A percentile compares a stretch with the other conserved stretches of the same genome.
phyloP scores from a whole-genome alignment of 441 rosid genomes.

The Bruguiera hainesii region DNA sequence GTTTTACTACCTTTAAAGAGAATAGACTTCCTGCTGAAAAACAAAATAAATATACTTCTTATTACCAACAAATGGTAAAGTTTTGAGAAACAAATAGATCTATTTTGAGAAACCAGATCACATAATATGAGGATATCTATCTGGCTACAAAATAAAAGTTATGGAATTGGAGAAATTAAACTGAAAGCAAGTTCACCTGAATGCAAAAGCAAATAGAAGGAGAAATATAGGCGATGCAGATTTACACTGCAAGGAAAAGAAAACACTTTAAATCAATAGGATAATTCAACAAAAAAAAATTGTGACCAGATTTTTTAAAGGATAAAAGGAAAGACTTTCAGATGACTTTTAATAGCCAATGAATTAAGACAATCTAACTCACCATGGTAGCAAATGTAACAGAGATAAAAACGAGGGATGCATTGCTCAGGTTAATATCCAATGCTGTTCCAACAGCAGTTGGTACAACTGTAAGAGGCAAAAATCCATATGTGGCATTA shows the following conservation, averaged over 20 bases:
- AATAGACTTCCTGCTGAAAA: neutral
- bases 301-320: slow-evolving; percentile 12
- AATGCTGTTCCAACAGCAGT: slow-evolving; percentile 95
- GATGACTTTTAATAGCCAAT: neutral
- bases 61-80: neutral
- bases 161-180: slow-evolving; percentile 7
- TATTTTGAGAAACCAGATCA: no score
- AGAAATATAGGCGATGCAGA: slow-evolving; percentile 98
- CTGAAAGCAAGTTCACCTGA: slow-evolving; percentile 59
- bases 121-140: neutral
- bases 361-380: slow-evolving; percentile 24
- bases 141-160: slow-evolving; percentile 8
- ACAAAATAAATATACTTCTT: neutral
- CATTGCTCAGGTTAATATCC: slow-evolving; percentile 97
- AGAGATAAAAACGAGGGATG: slow-evolving; percentile 94
- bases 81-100: neutral
- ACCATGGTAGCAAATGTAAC: slow-evolving; percentile 99
- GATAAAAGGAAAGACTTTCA: slow-evolving; percentile 13
- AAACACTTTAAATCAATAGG: slow-evolving; percentile 17
- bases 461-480: slow-evolving; percentile 96
- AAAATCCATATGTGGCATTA: slow-evolving; percentile 81
- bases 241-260: slow-evolving; percentile 72
- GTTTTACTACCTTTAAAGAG: neutral
- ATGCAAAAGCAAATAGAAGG: slow-evolving; percentile 93
- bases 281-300: slow-evolving; percentile 16